Evolutionary conservation across 2,329 filamentous ascomycete genomes (phyloP).

Genomic region (Phialophora tarda): DNA sequence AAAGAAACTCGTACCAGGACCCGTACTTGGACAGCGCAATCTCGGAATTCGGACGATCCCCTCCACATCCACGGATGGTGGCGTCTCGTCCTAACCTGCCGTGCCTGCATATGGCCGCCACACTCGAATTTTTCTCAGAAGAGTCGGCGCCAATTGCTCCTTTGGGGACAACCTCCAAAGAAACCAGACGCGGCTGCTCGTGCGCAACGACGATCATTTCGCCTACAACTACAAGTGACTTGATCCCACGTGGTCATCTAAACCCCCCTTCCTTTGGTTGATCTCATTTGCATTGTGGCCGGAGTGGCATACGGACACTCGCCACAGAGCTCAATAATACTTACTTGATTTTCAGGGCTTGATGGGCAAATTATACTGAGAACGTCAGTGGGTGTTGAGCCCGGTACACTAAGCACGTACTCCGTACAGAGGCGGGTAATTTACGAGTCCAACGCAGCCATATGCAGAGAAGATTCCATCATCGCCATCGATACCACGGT

Average conservation of each 20-base stretch:
- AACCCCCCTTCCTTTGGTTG: not conserved
- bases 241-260: not conserved
- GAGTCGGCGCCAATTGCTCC: not conserved
- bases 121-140: not conserved
- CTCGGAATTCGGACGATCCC: not conserved
- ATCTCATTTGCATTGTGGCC: not conserved
- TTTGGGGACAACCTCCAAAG: not conserved
- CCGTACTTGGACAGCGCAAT: not conserved
- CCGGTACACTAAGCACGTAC: not conserved
- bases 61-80: not conserved
- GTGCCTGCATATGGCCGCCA: not conserved
- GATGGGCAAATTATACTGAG: not conserved
- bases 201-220: not conserved
- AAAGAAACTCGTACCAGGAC: not conserved
- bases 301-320: not conserved
- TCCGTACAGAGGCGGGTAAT: not conserved
- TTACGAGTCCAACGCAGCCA: not conserved
- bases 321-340: not conserved
- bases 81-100: not conserved
- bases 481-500: not conserved
- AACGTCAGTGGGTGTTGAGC: not conserved
- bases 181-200: not conserved
- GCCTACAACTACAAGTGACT: not conserved
- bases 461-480: conserved; percentile 1
- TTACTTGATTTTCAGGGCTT: not conserved